Evolutionary conservation across 495 filamentous ascomycete species (phyloP).

Genomic region (Aspergillus baeticus): DNA sequence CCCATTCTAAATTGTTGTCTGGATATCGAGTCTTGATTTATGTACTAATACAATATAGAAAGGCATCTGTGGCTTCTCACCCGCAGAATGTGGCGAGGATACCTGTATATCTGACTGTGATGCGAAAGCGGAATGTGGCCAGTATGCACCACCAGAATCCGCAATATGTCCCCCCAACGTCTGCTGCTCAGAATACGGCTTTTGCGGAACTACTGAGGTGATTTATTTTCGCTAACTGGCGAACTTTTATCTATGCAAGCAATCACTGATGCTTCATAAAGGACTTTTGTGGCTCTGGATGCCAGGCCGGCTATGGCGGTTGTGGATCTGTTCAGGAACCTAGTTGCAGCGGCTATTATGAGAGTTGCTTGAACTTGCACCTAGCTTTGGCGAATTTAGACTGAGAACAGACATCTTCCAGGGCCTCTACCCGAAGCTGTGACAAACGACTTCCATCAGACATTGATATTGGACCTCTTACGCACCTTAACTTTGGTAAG

Average conservation of each 20-base stretch:
- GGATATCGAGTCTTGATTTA: too few species aligned
- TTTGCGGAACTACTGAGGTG: slow-evolving; percentile 6
- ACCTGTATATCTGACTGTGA: slow-evolving; percentile 5
- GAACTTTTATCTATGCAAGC: too few species aligned
- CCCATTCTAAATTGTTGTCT: too few species aligned
- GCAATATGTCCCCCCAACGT: slow-evolving; percentile 1
- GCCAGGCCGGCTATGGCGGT: too few species aligned
- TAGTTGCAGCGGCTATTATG: slow-evolving; percentile 7
- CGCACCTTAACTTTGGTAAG: slow-evolving; percentile 22
- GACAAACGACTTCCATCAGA: slow-evolving; percentile 4
- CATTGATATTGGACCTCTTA: slow-evolving; percentile 9
- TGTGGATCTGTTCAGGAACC: too few species aligned
- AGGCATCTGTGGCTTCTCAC: slow-evolving; percentile 7
- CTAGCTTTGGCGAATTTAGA: too few species aligned
- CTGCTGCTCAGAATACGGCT: slow-evolving; percentile 2
- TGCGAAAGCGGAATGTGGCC: background rate
- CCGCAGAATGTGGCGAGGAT: background rate
- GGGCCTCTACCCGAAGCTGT: slow-evolving; percentile 3
- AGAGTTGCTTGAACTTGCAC: too few species aligned
- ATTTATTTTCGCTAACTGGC: too few species aligned
- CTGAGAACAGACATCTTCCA: too few species aligned
- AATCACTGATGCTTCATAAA: too few species aligned
- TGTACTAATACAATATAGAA: too few species aligned
- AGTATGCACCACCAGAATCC: background rate
- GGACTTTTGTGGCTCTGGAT: too few species aligned